Evolutionary conservation across 768 basidiomycete genomes (phyloP), one percentile per base, ranked within the genome.

Genomic region (Pleurotus platypus): DNA sequence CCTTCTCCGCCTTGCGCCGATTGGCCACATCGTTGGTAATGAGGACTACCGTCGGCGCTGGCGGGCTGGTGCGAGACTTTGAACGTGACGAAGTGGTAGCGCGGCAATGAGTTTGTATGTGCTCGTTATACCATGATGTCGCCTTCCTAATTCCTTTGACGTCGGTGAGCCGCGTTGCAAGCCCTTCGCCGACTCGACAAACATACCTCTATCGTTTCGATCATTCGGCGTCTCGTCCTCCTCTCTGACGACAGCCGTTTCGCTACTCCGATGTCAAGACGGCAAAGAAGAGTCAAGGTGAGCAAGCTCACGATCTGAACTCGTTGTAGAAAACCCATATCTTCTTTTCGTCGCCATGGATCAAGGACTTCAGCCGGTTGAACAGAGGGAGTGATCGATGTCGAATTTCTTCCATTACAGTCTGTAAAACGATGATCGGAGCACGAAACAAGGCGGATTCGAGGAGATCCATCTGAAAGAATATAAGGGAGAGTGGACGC

Each of bases 351-450:
- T 98, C 96, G 62, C 86, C 83, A 60, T 85, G 89, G 27, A 89
- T 79, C 47, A 98, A 78, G 1, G 88, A 83, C 63, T 92, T 95
- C 60, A 99, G 79, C 30, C 95, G 88, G 68, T 94, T 98, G 72
- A 92, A 94, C 13, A 98, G 74, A 3, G 96, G 96, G 22, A 98
- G 73, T 1, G 91, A 94, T 16, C 97, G 82, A 68, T 98, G 97
- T 57, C 96, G 82, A 58, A 98, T 94, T 83, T 99, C 97, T 62
- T 97, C 92, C 53, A 98, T 77, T 2, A 98, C 95, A 0, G 96
- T 99, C 72, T 98, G 96, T 2, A 97, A 82, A 20, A 99, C 75
- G 56, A 99, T 87, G 55, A 98, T 85, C 0, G 95, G 93, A 0
- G 88, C 77, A 0, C 73, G 79, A 63, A 95, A 91, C 1, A 85